Percentiles rank a stretch among this genome's conserved stretches.
phyloP scores from a whole-genome alignment of 768 basidiomycete species.

The Naganishia kalamii region DNA sequence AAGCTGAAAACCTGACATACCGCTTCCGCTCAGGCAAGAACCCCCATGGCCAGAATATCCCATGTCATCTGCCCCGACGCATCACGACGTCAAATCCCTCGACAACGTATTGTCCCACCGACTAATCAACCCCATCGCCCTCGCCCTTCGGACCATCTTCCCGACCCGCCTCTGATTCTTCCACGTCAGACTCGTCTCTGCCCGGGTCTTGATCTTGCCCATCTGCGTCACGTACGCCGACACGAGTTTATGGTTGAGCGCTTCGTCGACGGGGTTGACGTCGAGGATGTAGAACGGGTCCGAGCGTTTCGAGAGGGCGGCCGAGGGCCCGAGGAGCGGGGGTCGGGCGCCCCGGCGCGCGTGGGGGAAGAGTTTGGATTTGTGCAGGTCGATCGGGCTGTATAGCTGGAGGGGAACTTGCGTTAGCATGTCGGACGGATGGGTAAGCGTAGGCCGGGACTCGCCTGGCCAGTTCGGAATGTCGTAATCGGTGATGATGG shows the following conservation, averaged over 20 bases:
- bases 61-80: too few relatives aligned
- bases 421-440: too few relatives aligned
- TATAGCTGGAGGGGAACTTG: conserved; percentile 3
- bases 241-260: conserved; percentile 40
- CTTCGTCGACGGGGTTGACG: conserved; percentile 68
- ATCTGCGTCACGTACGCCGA: conserved; percentile 34
- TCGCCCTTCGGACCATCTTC: conserved; percentile 80
- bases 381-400: conserved; percentile 8
- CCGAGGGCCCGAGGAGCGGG: conserved; percentile 56
- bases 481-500: conserved; percentile 12
- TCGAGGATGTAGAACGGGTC: conserved; percentile 68
- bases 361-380: conserved; percentile 18
- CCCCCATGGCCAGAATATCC: too few relatives aligned
- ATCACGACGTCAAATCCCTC: neutral
- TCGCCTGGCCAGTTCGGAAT: neutral
- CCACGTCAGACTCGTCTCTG: conserved; percentile 65
- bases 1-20: too few relatives aligned
- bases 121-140: conserved; percentile 76
- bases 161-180: conserved; percentile 70
- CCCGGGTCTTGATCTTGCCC: conserved; percentile 64
- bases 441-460: neutral
- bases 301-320: conserved; percentile 52
- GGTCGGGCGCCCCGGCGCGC: conserved; percentile 34
- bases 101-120: conserved; percentile 26
- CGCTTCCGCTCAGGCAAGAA: too few relatives aligned